These are phyloP conservation scores for Elongisporangium prolatum DNA, from an alignment of 352 stramenopile genomes.

Conservation along the genomic window DNA sequence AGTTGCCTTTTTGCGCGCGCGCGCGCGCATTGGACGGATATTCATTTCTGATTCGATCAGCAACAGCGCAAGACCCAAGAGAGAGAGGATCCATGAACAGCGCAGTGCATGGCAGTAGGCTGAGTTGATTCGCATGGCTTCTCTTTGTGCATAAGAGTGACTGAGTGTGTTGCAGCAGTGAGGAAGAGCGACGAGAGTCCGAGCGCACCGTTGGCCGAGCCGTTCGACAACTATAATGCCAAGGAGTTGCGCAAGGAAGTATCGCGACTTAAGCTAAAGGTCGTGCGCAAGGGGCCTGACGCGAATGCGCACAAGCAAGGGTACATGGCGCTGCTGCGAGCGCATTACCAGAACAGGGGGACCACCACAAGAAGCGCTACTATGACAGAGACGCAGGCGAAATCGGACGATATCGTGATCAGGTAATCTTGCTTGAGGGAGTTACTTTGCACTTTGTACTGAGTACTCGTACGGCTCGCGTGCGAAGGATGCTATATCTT, in stretches of 20 bases:
- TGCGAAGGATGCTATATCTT: constrained; percentile 7
- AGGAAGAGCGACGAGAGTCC: neutral
- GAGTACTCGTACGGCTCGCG: neutral
- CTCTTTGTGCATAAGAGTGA: neutral
- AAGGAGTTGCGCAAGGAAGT: constrained; percentile 34
- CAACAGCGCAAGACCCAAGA: neutral
- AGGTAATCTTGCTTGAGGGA: constrained; percentile 2
- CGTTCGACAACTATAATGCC: constrained; percentile 21
- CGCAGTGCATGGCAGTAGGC: neutral
- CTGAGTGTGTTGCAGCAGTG: neutral
- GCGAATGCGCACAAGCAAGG: constrained; percentile 33
- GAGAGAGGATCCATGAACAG: neutral
- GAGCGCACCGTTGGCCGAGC: constrained; percentile 15
- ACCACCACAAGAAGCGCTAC: neutral
- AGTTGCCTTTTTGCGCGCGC: neutral
- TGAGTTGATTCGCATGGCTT: neutral
- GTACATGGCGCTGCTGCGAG: constrained; percentile 32
- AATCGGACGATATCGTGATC: constrained; percentile 1
- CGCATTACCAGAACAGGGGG: neutral
- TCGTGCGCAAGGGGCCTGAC: constrained; percentile 16
- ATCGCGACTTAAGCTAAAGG: constrained; percentile 26
- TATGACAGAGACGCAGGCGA: neutral
- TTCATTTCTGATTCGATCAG: neutral
- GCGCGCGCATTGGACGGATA: neutral
- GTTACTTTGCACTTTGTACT: neutral